A percentile compares a stretch with the other conserved stretches of the same genome.
These are phyloP conservation scores for Pythium volutum DNA, from an alignment of 352 stramenopile species.

Conservation along the genomic window DNA sequence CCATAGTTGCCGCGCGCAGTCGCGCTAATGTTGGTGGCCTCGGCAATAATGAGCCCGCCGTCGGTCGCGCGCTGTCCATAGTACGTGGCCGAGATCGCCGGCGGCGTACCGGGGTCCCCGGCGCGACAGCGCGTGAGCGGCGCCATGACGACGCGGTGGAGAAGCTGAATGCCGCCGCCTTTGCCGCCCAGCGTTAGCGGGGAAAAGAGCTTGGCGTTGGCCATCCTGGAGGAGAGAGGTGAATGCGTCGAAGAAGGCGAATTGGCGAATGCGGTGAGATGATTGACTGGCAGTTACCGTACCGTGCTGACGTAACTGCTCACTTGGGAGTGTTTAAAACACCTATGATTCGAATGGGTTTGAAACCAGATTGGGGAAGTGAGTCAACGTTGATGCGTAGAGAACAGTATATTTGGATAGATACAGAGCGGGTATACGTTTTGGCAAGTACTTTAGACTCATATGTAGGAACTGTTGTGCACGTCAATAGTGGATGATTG, in stretches of 20 bases:
- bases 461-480: no score
- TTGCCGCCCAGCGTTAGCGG: constrained; percentile 17
- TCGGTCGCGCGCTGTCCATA: constrained; percentile 24
- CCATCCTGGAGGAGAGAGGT: not conserved
- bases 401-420: no score
- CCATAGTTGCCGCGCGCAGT: constrained; percentile 17
- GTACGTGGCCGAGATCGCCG: not conserved
- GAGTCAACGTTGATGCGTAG: no score
- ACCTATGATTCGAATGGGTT: no score
- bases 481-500: no score
- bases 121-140: constrained; percentile 31
- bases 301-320: constrained; percentile 8
- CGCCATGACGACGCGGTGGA: constrained; percentile 39
- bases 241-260: no score
- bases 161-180: not conserved
- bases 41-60: constrained; percentile 39
- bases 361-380: no score
- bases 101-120: not conserved
- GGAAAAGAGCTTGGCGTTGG: constrained; percentile 25
- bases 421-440: no score
- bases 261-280: constrained; percentile 1
- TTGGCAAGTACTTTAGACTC: not conserved
- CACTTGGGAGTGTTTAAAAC: no score
- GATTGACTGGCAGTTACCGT: no score
- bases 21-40: constrained; percentile 16